These are phyloP conservation scores for Marasmius tenuissimus DNA, from an alignment of 1,284 basidiomycete genomes.

Conservation along the genomic window DNA sequence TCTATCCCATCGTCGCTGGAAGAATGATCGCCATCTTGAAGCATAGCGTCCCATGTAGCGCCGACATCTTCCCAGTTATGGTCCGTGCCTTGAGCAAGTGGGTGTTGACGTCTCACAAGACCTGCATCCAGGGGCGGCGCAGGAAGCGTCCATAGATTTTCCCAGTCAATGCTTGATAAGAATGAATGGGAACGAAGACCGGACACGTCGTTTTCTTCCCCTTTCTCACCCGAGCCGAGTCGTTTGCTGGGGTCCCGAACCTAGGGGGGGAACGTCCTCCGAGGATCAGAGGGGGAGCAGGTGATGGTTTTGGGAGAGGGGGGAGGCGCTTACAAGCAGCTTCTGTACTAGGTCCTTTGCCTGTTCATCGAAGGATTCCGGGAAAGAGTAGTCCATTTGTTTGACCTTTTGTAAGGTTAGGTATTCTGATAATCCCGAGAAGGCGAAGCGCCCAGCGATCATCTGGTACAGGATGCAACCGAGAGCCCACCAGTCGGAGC, in stretches of 20 bases:
- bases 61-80: slow-evolving; percentile 49
- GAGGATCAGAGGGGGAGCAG: background rate
- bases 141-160: slow-evolving; percentile 69
- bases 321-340: slow-evolving; percentile 58
- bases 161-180: slow-evolving; percentile 71
- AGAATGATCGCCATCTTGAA: slow-evolving; percentile 29
- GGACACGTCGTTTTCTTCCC: slow-evolving; percentile 46
- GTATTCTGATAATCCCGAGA: slow-evolving; percentile 85
- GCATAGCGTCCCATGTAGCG: slow-evolving; percentile 54
- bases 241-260: slow-evolving; percentile 71
- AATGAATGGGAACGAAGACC: slow-evolving; percentile 78
- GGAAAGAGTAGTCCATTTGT: slow-evolving; percentile 70
- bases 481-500: slow-evolving; percentile 96
- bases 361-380: slow-evolving; percentile 68
- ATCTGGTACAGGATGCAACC: slow-evolving; percentile 98
- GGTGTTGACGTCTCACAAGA: slow-evolving; percentile 48
- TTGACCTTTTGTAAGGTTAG: slow-evolving; percentile 83
- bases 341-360: slow-evolving; percentile 68
- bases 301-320: slow-evolving; percentile 3
- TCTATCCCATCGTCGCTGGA: slow-evolving; percentile 29
- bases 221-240: slow-evolving; percentile 60
- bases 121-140: slow-evolving; percentile 60
- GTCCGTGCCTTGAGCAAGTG: slow-evolving; percentile 29
- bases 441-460: slow-evolving; percentile 91
- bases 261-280: slow-evolving; percentile 30